Percentiles rank a stretch among this genome's conserved stretches.
Conservation (phyloP, 148 eudicot species). For the Rhododendron mucronatum region DNA sequence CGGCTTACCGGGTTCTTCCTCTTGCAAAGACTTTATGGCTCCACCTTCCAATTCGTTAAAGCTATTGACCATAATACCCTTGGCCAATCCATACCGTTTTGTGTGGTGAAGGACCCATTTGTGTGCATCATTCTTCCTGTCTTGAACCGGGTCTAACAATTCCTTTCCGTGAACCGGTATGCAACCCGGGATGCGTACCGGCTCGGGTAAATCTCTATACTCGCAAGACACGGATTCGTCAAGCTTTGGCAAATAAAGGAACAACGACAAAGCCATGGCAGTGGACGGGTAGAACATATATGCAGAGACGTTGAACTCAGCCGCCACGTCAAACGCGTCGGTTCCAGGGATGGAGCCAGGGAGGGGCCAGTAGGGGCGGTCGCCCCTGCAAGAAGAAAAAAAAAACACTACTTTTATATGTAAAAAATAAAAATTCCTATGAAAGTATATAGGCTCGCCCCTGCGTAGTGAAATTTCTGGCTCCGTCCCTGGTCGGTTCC, state of each 20-base stretch:
- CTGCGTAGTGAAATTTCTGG: too few species aligned
- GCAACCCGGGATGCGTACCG: conserved; percentile 11
- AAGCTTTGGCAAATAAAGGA: conserved; percentile 4
- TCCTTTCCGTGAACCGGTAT: neutral
- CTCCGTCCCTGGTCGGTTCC: neutral
- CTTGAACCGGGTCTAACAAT: neutral
- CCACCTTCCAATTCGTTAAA: conserved; percentile 14
- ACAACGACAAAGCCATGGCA: neutral
- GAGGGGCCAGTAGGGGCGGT: too few species aligned
- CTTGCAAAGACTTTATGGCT: conserved; percentile 4
- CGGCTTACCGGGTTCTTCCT: conserved; percentile 5
- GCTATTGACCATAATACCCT: conserved; percentile 10
- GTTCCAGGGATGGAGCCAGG: neutral
- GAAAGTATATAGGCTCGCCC: too few species aligned
- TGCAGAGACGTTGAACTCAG: conserved; percentile 3
- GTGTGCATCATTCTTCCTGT: conserved; percentile 4
- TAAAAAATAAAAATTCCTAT: too few species aligned
- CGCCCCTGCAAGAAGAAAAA: too few species aligned
- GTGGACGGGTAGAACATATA: neutral
- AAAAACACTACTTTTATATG: too few species aligned
- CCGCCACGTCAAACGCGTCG: conserved; percentile 7
- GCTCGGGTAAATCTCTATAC: neutral
- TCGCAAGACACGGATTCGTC: neutral
- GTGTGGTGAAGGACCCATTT: conserved; percentile 6
- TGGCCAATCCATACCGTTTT: conserved; percentile 1